Base-by-base conservation (phyloP, 192 early-diverging fungal genomes). In the Anaeromyces robustus region DNA sequence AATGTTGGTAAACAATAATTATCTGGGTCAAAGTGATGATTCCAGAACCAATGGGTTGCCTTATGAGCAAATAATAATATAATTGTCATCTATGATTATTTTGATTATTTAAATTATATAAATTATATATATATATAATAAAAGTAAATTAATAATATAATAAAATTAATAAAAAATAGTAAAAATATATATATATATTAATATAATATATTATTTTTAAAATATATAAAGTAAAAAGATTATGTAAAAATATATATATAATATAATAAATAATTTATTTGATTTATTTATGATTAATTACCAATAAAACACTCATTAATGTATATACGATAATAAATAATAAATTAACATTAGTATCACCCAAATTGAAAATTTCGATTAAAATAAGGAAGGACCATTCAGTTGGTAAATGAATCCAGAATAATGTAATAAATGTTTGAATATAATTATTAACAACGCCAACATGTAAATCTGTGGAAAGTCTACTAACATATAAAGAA, bases 401-500 rank as follows among this genome's bases (percentile, higher is more conserved):
- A 7, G 52, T 68, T n/a, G 52, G 52, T 68, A 68, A 68, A 68
- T 68, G 52, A n/a, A 68, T 68, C 52, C 52, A 68, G 52, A 68
- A 68, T n/a, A 68, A 68, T 4, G 52, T 68, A n/a, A 68, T 26
- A 68, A 68, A 68, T 68, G 52, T 68, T n/a, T 68, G 26, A 26
- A 68, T 4, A n/a, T 68, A 68, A 9, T 68, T 68, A 68, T 68
- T 68, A 1, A 68, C 26, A 26, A 68, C 77, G 30, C 85, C 87
- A 13, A 85, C 82, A 78, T 95, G 94, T 30, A 95, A 84, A 28
- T 90, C 88, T 12, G 94, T 94, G 12, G 92, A 93, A 31, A 95
- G 90, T 14, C 94, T 87, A 31, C 92, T 92, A 0, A 92, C 92
- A 79, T 92, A 94, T 22, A 95, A 92, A 11, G 94, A 93, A 29